Evolutionary conservation across 768 basidiomycete genomes (phyloP).

Genomic region (Mycena floridula): DNA sequence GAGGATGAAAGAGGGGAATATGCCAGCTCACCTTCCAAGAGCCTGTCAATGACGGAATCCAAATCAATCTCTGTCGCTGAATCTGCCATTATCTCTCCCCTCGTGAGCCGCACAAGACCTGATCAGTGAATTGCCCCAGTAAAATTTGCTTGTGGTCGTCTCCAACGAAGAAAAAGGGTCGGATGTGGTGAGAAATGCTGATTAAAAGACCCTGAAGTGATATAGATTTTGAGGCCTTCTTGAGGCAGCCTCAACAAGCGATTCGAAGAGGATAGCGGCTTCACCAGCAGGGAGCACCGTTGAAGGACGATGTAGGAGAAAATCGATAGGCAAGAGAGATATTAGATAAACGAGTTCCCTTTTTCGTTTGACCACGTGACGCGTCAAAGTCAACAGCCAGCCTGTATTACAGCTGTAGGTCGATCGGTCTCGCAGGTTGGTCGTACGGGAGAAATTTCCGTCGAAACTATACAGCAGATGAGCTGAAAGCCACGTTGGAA

Average conservation of each 20-base stretch:
- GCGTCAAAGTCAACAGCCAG: no score
- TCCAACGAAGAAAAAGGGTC: slow-evolving; percentile 1
- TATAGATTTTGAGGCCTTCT: no score
- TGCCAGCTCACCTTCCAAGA: slow-evolving; percentile 83
- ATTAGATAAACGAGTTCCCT: slow-evolving; percentile 27
- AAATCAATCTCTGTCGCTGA: slow-evolving; percentile 92
- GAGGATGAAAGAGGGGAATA: slow-evolving; percentile 8
- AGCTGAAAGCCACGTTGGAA: no score
- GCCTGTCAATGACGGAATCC: slow-evolving; percentile 97
- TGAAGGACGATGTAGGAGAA: no score
- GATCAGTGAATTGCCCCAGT: not conserved
- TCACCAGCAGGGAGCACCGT: no score
- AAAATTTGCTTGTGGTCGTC: not conserved
- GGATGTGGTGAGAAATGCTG: slow-evolving; percentile 2
- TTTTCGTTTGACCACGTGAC: no score
- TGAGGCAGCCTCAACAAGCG: no score
- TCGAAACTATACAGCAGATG: no score
- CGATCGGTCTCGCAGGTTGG: no score
- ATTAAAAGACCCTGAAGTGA: slow-evolving; percentile 2
- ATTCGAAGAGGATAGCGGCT: no score
- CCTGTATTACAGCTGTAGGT: no score
- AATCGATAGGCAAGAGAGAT: slow-evolving; percentile 46
- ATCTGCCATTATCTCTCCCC: slow-evolving; percentile 62
- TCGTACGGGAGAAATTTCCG: no score
- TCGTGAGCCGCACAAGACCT: not conserved